Base-by-base conservation (phyloP, 257 asterid species). In the Petunia secreta region DNA sequence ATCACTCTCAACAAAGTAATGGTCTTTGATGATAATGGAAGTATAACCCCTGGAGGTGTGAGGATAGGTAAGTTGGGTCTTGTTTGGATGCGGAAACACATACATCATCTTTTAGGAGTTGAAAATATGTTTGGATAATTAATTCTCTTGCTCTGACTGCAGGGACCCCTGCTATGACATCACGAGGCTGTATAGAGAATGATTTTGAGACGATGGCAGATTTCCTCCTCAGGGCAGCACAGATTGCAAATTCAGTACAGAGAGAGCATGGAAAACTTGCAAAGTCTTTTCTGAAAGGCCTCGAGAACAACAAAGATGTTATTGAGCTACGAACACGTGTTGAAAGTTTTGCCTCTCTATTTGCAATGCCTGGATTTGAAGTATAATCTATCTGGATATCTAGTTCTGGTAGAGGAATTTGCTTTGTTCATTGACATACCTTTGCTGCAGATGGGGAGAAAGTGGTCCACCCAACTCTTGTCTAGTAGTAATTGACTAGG, bases 141-240 rank as follows among this genome's bases (percentile, higher is more conserved):
- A 37, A n/a, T 43, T 84, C n/a, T n/a, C 44, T 55, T 52, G 62
- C 6, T 75, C 14, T 34, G 58, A 76, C 48, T 55, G 55, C 85
- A 95, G 96, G 97, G 68, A 93, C 97, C 75, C 93, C 98, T 83
- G 97, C 98, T 82, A 92, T 92, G 97, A 93, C 98, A 39, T 82
- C 99, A 40, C 91, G 97, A 86, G 97, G 99, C 75, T 94, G 98
- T 81, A 53, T 94, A 5, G 99, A 94, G 91, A 66, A 84, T 63
- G 96, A 93, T 85, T 92, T 92, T 50, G 98, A 91, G 85, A 85
- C 80, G 16, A 90, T 93, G 58, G 93, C 96, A 2, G 97, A 93
- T 25, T 89, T 89, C 87, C 97, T 93, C 50, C 83, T 89, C 62
- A 86, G 82, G 88, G 98, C 93, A 78, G 92, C 91, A 8, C 92